Evolutionary conservation across 345 rosid species (phyloP).

Genomic region (Cardamine resedifolia): DNA sequence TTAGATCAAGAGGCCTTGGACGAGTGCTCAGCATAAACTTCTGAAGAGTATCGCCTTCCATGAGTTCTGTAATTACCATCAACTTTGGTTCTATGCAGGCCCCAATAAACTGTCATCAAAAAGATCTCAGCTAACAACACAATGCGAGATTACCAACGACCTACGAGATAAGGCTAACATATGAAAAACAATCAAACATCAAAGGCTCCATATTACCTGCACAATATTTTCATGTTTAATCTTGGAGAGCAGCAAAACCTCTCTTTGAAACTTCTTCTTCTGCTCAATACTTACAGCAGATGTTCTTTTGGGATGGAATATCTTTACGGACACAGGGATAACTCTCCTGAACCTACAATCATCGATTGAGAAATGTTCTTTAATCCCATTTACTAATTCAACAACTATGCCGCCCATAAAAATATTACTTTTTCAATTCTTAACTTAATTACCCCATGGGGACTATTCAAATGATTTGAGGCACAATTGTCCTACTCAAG

Average conservation of each 20-base stretch:
- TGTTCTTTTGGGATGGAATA: constrained; percentile 47
- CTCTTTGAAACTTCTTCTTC: constrained; percentile 60
- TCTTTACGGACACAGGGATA: constrained; percentile 57
- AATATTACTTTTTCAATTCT: not conserved
- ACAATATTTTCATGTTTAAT: constrained; percentile 57
- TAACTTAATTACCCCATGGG: not conserved
- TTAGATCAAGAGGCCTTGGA: constrained; percentile 52
- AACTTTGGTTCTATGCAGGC: constrained; percentile 54
- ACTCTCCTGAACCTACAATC: constrained; percentile 32
- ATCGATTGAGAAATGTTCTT: constrained; percentile 1
- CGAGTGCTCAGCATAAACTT: constrained; percentile 57
- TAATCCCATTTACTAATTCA: not conserved
- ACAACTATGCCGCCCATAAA: not conserved
- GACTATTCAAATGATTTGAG: not conserved
- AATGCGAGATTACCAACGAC: not conserved
- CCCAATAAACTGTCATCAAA: constrained; percentile 57
- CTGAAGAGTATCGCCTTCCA: constrained; percentile 58
- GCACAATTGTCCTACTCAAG: not conserved
- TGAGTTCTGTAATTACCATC: constrained; percentile 62
- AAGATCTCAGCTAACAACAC: constrained; percentile 6
- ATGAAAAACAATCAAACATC: not conserved
- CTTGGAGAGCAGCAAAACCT: constrained; percentile 60
- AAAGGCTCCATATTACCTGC: constrained; percentile 42
- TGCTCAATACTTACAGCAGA: constrained; percentile 40
- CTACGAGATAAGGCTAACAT: not conserved